phyloP scores from a whole-genome alignment of 495 filamentous ascomycete genomes.

The Recurvomyces mirabilis region DNA sequence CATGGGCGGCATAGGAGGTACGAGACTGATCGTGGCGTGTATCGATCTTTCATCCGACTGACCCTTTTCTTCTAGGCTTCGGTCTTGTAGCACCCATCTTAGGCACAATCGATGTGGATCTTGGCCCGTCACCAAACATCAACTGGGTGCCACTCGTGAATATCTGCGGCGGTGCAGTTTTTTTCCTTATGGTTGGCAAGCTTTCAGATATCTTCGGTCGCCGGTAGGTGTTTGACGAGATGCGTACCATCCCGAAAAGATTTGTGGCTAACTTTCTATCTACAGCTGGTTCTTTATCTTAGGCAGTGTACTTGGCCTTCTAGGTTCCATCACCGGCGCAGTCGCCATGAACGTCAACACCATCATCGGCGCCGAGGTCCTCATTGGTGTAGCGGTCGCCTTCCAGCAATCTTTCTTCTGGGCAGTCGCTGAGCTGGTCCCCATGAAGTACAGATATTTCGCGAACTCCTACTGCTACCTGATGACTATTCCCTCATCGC shows the following conservation, averaged over 20 bases:
- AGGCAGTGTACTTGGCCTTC: slow-evolving; percentile 16
- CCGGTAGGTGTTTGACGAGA: slow-evolving; percentile 34
- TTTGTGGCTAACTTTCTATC: too few species aligned
- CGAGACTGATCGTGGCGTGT: too few species aligned
- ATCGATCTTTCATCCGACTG: too few species aligned
- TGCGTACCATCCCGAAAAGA: too few species aligned
- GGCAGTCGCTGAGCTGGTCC: slow-evolving; percentile 17
- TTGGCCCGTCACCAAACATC: slow-evolving; percentile 15
- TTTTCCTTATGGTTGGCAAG: slow-evolving; percentile 32
- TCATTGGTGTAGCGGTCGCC: slow-evolving; percentile 17
- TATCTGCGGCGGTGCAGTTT: slow-evolving; percentile 1
- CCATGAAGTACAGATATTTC: slow-evolving; percentile 10
- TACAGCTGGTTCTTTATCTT: too few species aligned
- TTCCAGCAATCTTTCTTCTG: slow-evolving; percentile 17
- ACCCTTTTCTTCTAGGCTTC: too few species aligned
- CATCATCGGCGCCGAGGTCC: slow-evolving; percentile 18
- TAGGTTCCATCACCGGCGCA: slow-evolving; percentile 24
- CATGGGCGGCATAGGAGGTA: slow-evolving; percentile 14
- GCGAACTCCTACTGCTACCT: neutral
- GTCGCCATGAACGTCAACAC: slow-evolving; percentile 21
- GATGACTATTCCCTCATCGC: neutral
- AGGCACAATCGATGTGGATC: slow-evolving; percentile 14
- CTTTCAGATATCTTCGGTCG: slow-evolving; percentile 45
- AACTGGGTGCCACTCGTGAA: slow-evolving; percentile 24
- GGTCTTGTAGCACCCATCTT: slow-evolving; percentile 10